Percentiles rank a stretch among this genome's conserved stretches.
These are phyloP conservation scores for Leucocoprinus leucothites DNA, from an alignment of 768 basidiomycete genomes.

Conservation along the genomic window DNA sequence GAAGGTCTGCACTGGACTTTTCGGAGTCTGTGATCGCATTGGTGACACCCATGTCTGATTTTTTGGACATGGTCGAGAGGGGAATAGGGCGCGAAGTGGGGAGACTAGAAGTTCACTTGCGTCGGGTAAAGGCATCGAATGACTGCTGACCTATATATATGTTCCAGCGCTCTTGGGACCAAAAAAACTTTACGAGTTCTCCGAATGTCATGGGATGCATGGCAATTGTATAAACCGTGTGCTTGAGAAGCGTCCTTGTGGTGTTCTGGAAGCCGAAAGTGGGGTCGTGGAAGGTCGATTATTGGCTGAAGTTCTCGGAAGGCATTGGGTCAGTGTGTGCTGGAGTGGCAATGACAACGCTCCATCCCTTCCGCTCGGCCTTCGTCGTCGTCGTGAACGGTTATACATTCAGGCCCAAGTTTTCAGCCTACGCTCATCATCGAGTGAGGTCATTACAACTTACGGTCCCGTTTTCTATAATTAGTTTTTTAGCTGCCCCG, in stretches of 20 bases:
- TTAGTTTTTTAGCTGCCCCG: too few relatives aligned
- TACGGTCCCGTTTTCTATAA: too few relatives aligned
- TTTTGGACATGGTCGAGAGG: neutral
- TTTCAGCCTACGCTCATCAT: too few relatives aligned
- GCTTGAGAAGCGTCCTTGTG: neutral
- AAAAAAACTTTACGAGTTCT: neutral
- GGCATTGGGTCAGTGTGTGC: too few relatives aligned
- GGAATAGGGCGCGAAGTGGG: neutral
- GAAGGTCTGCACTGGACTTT: conserved; percentile 1
- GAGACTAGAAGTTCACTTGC: neutral
- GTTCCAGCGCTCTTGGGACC: neutral
- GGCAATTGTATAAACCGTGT: neutral
- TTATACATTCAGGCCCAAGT: too few relatives aligned
- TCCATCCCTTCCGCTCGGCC: too few relatives aligned
- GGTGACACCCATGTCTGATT: neutral
- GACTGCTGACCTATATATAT: neutral
- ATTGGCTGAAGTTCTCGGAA: neutral
- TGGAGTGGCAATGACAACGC: too few relatives aligned
- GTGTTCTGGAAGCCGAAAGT: conserved; percentile 1
- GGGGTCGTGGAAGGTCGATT: neutral
- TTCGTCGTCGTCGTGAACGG: too few relatives aligned
- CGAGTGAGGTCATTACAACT: too few relatives aligned
- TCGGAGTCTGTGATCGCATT: conserved; percentile 1
- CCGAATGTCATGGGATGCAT: conserved; percentile 2
- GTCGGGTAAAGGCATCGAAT: neutral